These are phyloP conservation scores for Opeltia flavorubescens DNA, from an alignment of 495 filamentous ascomycete genomes.

Conservation along the genomic window DNA sequence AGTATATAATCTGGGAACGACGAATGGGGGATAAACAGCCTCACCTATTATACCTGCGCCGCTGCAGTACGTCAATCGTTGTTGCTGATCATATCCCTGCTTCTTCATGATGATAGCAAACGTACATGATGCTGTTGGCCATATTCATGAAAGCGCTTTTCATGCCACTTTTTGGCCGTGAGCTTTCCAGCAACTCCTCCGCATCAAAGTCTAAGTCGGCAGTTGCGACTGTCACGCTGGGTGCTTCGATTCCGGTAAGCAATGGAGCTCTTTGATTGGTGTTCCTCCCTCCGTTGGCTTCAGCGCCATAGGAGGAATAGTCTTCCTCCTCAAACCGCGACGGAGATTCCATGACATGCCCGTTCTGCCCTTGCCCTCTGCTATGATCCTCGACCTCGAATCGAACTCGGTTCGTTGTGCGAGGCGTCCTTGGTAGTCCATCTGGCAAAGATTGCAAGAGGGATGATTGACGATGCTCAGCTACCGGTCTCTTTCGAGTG, in stretches of 20 bases:
- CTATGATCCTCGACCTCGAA: slow-evolving; percentile 55
- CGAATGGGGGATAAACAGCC: background rate
- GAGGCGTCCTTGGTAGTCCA: slow-evolving; percentile 45
- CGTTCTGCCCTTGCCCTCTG: slow-evolving; percentile 23
- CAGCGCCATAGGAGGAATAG: slow-evolving; percentile 9
- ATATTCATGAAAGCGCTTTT: slow-evolving; percentile 89
- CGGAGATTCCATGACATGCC: slow-evolving; percentile 26
- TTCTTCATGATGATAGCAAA: background rate
- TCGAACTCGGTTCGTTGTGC: slow-evolving; percentile 74
- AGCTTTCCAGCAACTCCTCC: slow-evolving; percentile 44
- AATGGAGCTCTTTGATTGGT: slow-evolving; percentile 51
- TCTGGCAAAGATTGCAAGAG: slow-evolving; percentile 27
- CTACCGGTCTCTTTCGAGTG: no score
- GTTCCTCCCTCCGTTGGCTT: slow-evolving; percentile 14
- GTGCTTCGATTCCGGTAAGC: slow-evolving; percentile 75
- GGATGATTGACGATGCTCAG: slow-evolving; percentile 25
- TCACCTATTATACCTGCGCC: slow-evolving; percentile 85
- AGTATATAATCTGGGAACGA: background rate
- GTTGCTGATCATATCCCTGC: background rate
- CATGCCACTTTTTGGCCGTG: slow-evolving; percentile 52
- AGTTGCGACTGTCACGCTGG: slow-evolving; percentile 66
- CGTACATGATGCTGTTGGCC: slow-evolving; percentile 87
- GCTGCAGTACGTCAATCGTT: slow-evolving; percentile 10
- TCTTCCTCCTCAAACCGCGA: slow-evolving; percentile 42
- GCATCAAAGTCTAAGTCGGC: slow-evolving; percentile 40